Evolutionary conservation across 2,329 filamentous ascomycete genomes (phyloP).

Genomic region (Lachnellula willkommii): DNA sequence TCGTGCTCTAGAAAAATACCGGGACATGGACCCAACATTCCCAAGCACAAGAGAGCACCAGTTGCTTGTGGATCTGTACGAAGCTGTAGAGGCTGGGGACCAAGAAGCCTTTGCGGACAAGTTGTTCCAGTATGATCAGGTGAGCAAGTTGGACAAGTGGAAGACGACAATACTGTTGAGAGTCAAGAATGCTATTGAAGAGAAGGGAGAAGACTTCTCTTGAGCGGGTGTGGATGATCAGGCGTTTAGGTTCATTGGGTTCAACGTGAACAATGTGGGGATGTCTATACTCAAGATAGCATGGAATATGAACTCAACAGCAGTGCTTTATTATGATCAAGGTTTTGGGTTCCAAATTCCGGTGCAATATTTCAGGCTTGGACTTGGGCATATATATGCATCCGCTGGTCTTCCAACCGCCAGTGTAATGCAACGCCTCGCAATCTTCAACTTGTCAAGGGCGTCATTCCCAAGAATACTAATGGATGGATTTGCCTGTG

Average conservation of each 20-base stretch:
- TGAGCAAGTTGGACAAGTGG: slow-evolving; percentile 95
- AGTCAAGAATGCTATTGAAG: slow-evolving; percentile 79
- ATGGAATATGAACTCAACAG: not conserved
- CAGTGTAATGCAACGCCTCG: too few species aligned
- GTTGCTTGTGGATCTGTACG: slow-evolving; percentile 70
- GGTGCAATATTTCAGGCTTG: too few species aligned
- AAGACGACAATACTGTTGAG: slow-evolving; percentile 81
- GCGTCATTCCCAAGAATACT: too few species aligned
- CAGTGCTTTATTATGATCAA: too few species aligned
- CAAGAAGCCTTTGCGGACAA: slow-evolving; percentile 81
- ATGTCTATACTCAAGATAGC: not conserved
- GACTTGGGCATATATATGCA: too few species aligned
- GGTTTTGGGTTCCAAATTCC: too few species aligned
- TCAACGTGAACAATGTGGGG: not conserved
- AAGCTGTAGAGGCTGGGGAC: slow-evolving; percentile 70
- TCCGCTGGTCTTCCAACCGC: too few species aligned
- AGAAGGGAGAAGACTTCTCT: slow-evolving; percentile 63
- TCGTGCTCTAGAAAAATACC: slow-evolving; percentile 76
- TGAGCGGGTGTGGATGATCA: slow-evolving; percentile 28
- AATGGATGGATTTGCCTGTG: too few species aligned
- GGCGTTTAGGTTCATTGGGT: slow-evolving; percentile 10
- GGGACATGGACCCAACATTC: slow-evolving; percentile 74
- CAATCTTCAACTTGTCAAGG: too few species aligned
- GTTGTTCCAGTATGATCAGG: slow-evolving; percentile 81
- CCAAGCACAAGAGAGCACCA: slow-evolving; percentile 72